Base-by-base conservation (phyloP, 2,329 filamentous ascomycete species). In the Delphinella strobiligena region DNA sequence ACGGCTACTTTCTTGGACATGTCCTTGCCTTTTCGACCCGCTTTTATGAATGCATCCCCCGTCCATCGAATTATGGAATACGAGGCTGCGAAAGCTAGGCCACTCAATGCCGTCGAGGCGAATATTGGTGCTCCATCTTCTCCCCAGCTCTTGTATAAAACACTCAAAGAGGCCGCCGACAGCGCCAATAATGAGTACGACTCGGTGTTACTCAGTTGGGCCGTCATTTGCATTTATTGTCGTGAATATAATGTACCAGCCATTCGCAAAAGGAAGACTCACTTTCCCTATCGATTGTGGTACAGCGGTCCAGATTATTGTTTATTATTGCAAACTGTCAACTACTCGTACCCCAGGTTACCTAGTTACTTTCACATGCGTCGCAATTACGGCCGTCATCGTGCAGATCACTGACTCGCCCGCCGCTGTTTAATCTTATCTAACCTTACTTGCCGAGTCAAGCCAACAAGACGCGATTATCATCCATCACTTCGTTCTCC, bases 21-120 rank as follows among this genome's bases (percentile, higher is more conserved):
- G 60, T 98, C 91, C 53, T 75, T 82, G 41, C 91, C 91, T 58
- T 88, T 91, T 56, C 95, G 74, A 12, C 89, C 91, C 29, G 84
- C 84, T 50, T 75, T 78, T 58, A 95, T 80, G 59, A 98, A 96
- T 1, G 82, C 80, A 41, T 84, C 79, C 1, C 89, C 89, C 4
- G 95, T 80, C 89, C 89, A 96, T 67, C 82, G 72, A 61, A 96
- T 89, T 66, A 95, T 75, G 53, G 83, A 78, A 61, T 84, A 96
- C 45, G 78, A 78, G 35, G 81, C 76, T 3, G 80, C 71, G 58
- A 94, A 98, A 27, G 84, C 87, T 49, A 94, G 69, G 16, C 81
- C 75, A 54, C 85, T 91, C 52, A 96, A 81, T 12, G 88, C 85
- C 41, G 94, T 67, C 1, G 86, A 94, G 8, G 87, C 89, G 49